Evolutionary conservation across 2,329 filamentous ascomycete species (phyloP).

Genomic region (Ophiostoma novo-ulmi): DNA sequence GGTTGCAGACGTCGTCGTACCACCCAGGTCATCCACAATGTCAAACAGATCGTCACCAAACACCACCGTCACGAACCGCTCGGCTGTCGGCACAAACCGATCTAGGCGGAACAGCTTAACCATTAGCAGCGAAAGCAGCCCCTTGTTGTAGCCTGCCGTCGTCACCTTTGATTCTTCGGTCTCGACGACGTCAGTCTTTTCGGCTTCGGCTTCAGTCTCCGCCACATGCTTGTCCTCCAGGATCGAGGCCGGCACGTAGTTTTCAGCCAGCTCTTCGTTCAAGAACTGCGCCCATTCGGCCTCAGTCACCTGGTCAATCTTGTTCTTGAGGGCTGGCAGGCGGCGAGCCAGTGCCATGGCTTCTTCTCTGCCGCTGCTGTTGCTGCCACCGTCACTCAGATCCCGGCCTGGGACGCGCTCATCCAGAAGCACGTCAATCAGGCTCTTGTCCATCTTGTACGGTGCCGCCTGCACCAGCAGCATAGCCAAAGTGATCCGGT

Average conservation of each 20-base stretch:
- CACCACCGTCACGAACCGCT: constrained; percentile 80
- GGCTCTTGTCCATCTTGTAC: constrained; percentile 84
- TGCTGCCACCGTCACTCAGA: constrained; percentile 37
- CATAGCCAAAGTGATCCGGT: constrained; percentile 90
- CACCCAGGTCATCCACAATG: constrained; percentile 75
- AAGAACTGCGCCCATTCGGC: constrained; percentile 78
- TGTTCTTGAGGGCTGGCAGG: constrained; percentile 67
- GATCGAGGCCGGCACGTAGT: constrained; percentile 73
- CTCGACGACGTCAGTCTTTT: not conserved
- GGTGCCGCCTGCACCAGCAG: constrained; percentile 93
- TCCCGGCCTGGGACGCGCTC: constrained; percentile 70
- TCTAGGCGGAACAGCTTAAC: constrained; percentile 95
- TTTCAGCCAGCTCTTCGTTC: constrained; percentile 78
- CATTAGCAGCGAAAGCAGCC: constrained; percentile 76
- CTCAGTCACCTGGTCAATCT: constrained; percentile 56
- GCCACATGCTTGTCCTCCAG: constrained; percentile 52
- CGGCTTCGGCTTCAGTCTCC: not conserved
- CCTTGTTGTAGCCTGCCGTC: constrained; percentile 56
- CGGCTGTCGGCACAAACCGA: constrained; percentile 85
- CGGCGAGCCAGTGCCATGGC: constrained; percentile 64
- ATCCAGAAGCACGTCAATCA: constrained; percentile 84
- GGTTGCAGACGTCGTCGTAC: constrained; percentile 80
- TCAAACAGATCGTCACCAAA: constrained; percentile 82
- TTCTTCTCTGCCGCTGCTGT: constrained; percentile 54
- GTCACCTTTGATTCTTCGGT: constrained; percentile 1